These are phyloP conservation scores for Symbiodinium natans DNA, from an alignment of 73 alveolate species.

Conservation along the genomic window DNA sequence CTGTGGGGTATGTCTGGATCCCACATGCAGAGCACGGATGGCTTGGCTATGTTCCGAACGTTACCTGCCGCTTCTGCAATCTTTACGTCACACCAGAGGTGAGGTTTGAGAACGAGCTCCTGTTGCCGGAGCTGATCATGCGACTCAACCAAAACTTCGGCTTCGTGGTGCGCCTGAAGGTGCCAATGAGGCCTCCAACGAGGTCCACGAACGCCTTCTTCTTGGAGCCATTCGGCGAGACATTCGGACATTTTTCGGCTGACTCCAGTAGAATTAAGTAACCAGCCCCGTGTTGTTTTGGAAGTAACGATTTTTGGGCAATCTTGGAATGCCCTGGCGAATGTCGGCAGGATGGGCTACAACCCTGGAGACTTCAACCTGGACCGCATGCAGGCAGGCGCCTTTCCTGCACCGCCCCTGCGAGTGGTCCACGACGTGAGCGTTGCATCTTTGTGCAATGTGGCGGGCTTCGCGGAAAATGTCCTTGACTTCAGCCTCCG, in stretches of 20 bases:
- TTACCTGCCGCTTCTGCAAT: conserved; percentile 44
- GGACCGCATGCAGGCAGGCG: conserved; percentile 18
- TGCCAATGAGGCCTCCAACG: conserved; percentile 54
- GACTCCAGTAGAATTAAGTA: no score
- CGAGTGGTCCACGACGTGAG: conserved; percentile 81
- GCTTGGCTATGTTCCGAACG: conserved; percentile 82
- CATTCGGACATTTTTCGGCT: no score
- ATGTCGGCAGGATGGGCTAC: neutral
- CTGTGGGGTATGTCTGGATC: conserved; percentile 62
- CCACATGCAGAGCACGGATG: conserved; percentile 69
- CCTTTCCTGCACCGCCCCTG: conserved; percentile 40
- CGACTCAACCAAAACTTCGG: conserved; percentile 15
- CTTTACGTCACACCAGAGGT: neutral
- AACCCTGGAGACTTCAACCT: neutral
- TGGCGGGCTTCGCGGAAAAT: conserved; percentile 66
- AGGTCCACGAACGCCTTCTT: conserved; percentile 72
- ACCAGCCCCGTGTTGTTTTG: no score
- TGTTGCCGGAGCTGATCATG: conserved; percentile 54
- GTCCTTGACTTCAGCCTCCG: conserved; percentile 76
- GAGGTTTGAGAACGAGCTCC: conserved; percentile 11
- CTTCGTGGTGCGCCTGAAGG: conserved; percentile 57
- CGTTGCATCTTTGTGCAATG: conserved; percentile 35
- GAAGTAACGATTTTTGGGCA: no score
- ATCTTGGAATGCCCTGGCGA: no score
- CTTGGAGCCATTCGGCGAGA: conserved; percentile 42